Conservation (phyloP, 441 rosid genomes). For the Erodium trifolium region DNA sequence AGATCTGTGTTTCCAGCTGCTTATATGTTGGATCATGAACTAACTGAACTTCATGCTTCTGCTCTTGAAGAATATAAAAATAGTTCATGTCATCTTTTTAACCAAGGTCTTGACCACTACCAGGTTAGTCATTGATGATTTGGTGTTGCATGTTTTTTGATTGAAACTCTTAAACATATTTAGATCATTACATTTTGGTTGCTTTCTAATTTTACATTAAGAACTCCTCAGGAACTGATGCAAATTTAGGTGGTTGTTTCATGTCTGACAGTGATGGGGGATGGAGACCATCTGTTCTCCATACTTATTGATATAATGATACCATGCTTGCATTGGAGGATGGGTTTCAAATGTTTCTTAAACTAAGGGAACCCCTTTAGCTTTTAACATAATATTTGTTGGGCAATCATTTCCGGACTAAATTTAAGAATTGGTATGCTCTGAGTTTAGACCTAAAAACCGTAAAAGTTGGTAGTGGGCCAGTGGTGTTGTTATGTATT, state of each 20-base stretch:
- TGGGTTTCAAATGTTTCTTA: not conserved
- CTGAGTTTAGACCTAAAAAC: conserved; percentile 2
- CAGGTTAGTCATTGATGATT: conserved; percentile 38
- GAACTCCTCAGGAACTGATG: not conserved
- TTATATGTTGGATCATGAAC: conserved; percentile 55
- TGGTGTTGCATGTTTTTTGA: not conserved
- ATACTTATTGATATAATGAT: conserved; percentile 5
- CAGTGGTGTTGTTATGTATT: not conserved
- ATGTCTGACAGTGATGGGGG: conserved; percentile 1
- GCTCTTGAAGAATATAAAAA: conserved; percentile 31
- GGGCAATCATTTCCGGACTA: not conserved
- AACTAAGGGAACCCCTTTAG: not conserved
- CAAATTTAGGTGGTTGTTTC: not conserved
- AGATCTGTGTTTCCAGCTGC: conserved; percentile 84
- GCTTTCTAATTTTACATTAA: not conserved
- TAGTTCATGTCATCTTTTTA: conserved; percentile 28
- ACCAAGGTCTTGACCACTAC: conserved; percentile 51
- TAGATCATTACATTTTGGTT: not conserved
- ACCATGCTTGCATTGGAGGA: not conserved
- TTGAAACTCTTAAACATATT: not conserved
- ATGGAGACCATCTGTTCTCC: conserved; percentile 12
- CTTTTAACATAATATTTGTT: not conserved
- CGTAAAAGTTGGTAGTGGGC: not conserved
- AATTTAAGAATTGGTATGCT: not conserved
- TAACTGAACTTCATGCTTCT: conserved; percentile 48